A percentile compares a stretch with the other conserved stretches of the same genome.
Conservation (phyloP, 441 rosid genomes). For the Eruca vesicaria region DNA sequence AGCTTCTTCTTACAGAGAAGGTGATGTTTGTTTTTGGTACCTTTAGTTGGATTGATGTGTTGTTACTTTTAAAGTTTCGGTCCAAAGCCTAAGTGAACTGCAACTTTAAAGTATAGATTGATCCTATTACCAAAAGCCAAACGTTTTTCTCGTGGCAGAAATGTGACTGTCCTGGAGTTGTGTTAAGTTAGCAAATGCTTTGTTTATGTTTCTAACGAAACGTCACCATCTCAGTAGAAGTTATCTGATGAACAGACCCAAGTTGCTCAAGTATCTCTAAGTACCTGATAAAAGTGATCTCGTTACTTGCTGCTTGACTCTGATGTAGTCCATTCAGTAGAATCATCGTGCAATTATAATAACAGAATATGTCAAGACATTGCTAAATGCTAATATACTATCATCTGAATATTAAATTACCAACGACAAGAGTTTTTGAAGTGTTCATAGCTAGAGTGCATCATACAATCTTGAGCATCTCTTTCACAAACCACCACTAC, state of each 20-base stretch:
- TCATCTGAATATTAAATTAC: background rate
- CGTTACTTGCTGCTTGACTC: background rate
- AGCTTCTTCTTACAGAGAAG: background rate
- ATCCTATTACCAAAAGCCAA: conserved; percentile 1
- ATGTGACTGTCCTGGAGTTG: background rate
- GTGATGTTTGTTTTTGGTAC: background rate
- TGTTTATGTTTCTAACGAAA: conserved; percentile 17
- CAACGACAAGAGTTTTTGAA: background rate
- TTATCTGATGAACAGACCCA: background rate
- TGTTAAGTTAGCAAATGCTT: background rate
- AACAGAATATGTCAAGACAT: conserved; percentile 1
- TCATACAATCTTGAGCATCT: background rate
- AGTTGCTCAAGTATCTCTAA: background rate
- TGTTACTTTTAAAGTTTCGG: conserved; percentile 7
- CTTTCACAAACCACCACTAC: background rate
- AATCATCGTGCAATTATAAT: conserved; percentile 73
- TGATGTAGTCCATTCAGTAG: conserved; percentile 38
- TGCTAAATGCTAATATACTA: background rate
- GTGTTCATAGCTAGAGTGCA: background rate
- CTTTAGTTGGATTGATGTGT: background rate
- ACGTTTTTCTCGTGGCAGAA: background rate
- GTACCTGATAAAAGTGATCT: background rate
- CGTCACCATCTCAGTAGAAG: background rate
- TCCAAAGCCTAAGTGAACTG: conserved; percentile 7
- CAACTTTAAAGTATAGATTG: conserved; percentile 9